Evolutionary conservation across 1,139 yeast genomes (phyloP).

Genomic region (Pichia kudriavzevii): DNA sequence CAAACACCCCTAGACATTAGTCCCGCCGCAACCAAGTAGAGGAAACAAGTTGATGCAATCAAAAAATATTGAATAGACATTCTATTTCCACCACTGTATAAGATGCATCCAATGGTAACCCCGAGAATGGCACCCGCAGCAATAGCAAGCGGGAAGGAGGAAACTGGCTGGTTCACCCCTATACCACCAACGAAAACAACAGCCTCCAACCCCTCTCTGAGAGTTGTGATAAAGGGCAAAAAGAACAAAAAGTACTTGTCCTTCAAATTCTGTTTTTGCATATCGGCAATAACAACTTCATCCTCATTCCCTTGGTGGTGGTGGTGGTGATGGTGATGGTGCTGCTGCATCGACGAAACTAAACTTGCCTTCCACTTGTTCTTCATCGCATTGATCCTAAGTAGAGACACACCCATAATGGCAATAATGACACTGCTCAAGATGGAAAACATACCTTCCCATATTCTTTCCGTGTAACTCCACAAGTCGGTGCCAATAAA

Average conservation of each 20-base stretch:
- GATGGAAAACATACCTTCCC: conserved; percentile 88
- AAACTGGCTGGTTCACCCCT: conserved; percentile 67
- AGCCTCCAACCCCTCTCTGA: conserved; percentile 89
- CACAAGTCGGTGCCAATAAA: conserved; percentile 72
- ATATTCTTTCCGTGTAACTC: conserved; percentile 74
- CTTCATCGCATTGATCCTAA: conserved; percentile 80
- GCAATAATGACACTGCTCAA: conserved; percentile 77
- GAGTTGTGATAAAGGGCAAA: conserved; percentile 73
- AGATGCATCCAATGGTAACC: conserved; percentile 49
- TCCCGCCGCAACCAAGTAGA: conserved; percentile 85
- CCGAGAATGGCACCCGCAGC: conserved; percentile 66
- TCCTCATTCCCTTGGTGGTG: conserved; percentile 8
- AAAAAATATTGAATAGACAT: conserved; percentile 75
- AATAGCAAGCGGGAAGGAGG: conserved; percentile 80
- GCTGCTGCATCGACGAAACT: conserved; percentile 7
- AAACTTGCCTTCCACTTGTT: conserved; percentile 78
- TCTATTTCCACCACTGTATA: conserved; percentile 74
- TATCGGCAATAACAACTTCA: conserved; percentile 12
- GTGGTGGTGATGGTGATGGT: conserved; percentile 2
- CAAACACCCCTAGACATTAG: conserved; percentile 84
- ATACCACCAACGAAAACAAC: conserved; percentile 89
- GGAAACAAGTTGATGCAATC: conserved; percentile 74
- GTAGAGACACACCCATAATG: conserved; percentile 80
- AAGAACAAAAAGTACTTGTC: conserved; percentile 70
- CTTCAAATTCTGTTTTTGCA: conserved; percentile 30